Conservation (phyloP, 2,329 filamentous ascomycete genomes). For the Botrytis paeoniae region DNA sequence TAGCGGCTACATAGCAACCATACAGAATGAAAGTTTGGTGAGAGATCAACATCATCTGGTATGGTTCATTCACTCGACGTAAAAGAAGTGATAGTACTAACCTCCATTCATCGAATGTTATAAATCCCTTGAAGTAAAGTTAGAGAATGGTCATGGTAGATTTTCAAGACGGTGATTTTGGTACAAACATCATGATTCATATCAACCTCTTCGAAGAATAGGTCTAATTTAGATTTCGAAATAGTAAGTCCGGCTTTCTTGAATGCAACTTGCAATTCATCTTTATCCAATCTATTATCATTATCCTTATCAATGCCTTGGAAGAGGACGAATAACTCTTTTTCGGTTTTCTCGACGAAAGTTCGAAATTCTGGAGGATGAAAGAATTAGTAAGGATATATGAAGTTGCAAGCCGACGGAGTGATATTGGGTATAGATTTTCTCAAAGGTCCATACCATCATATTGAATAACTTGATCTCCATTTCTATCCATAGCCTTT, state of each 20-base stretch:
- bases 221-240: conserved; percentile 70
- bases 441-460: conserved; percentile 59
- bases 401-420: background rate
- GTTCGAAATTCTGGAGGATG: conserved; percentile 70
- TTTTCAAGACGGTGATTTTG: background rate
- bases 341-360: conserved; percentile 86
- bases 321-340: conserved; percentile 78
- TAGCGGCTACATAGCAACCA: background rate
- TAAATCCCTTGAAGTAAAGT: conserved; percentile 47
- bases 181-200: conserved; percentile 65
- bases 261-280: conserved; percentile 79
- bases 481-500: conserved; percentile 77
- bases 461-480: conserved; percentile 87
- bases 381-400: conserved; percentile 17
- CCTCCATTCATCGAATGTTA: conserved; percentile 96
- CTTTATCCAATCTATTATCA: conserved; percentile 81
- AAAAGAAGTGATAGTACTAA: conserved; percentile 46
- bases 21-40: background rate
- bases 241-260: conserved; percentile 74
- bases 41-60: background rate
- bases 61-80: background rate
- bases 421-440: background rate
- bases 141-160: conserved; percentile 9
- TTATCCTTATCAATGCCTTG: conserved; percentile 79
- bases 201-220: conserved; percentile 89